Evolutionary conservation across 2,329 filamentous ascomycete species (phyloP).

Genomic region (Rhexocercosporidium sp.): DNA sequence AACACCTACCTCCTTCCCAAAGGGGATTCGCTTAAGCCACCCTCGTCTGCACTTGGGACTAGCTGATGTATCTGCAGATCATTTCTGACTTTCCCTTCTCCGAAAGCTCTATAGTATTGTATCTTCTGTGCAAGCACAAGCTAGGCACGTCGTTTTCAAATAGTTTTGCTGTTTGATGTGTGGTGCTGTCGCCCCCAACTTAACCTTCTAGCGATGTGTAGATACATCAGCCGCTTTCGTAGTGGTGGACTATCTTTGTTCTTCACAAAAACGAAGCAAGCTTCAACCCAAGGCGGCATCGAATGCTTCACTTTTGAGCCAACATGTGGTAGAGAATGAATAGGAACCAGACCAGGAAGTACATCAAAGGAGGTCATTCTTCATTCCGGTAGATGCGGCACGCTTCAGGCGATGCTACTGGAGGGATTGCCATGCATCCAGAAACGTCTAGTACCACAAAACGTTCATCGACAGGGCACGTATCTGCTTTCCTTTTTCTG

Average conservation of each 20-base stretch:
- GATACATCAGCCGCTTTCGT: neutral
- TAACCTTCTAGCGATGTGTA: neutral
- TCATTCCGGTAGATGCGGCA: no score
- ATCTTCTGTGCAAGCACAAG: neutral
- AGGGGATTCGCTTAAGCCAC: neutral
- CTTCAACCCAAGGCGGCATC: neutral
- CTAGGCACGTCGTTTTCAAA: neutral
- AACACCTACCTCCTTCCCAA: constrained; percentile 2
- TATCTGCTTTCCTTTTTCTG: constrained; percentile 1
- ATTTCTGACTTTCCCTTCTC: neutral
- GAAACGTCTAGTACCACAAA: neutral
- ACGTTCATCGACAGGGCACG: neutral
- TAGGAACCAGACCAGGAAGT: neutral
- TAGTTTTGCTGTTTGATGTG: neutral
- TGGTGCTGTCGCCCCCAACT: neutral
- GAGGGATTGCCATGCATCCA: neutral
- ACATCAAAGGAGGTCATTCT: neutral
- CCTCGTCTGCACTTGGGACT: neutral
- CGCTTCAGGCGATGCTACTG: neutral
- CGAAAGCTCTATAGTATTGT: no score
- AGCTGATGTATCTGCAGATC: neutral
- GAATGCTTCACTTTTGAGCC: neutral
- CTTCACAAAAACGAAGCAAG: no score
- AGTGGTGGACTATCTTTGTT: no score
- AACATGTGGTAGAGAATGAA: no score